Evolutionary conservation across 2,329 filamentous ascomycete species (phyloP).

Genomic region (Fusarium torulosum): DNA sequence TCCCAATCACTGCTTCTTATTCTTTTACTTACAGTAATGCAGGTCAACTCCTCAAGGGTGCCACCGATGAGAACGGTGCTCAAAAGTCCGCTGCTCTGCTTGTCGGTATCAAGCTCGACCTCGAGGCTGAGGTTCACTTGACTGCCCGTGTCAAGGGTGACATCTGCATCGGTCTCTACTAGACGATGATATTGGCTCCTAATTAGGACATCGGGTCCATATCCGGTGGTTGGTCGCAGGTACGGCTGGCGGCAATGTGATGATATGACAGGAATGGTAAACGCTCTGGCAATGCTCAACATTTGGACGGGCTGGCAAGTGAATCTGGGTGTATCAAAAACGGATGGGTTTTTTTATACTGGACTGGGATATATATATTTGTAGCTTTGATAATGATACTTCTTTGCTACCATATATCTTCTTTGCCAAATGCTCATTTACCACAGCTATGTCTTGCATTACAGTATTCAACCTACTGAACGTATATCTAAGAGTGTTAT

Average conservation of each 20-base stretch:
- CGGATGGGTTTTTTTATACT: slow-evolving; percentile 21
- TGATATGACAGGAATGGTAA: slow-evolving; percentile 41
- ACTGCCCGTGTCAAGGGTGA: slow-evolving; percentile 71
- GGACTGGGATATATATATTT: slow-evolving; percentile 27
- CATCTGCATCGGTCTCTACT: slow-evolving; percentile 62
- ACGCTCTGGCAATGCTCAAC: slow-evolving; percentile 34
- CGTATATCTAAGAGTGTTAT: no score
- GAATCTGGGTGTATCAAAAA: slow-evolving; percentile 29
- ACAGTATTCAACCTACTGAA: background rate
- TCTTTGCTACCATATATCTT: slow-evolving; percentile 32
- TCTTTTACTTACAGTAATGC: slow-evolving; percentile 13
- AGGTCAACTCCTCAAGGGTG: slow-evolving; percentile 69
- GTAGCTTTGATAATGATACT: slow-evolving; percentile 37
- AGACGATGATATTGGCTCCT: slow-evolving; percentile 9
- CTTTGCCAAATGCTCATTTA: background rate
- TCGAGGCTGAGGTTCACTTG: slow-evolving; percentile 72
- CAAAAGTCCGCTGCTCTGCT: slow-evolving; percentile 69
- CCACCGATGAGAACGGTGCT: slow-evolving; percentile 68
- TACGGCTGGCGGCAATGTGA: slow-evolving; percentile 33
- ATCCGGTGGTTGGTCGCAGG: slow-evolving; percentile 35
- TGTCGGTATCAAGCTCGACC: slow-evolving; percentile 72
- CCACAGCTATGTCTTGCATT: background rate
- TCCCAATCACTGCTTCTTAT: no score
- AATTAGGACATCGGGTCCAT: slow-evolving; percentile 2
- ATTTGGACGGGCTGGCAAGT: slow-evolving; percentile 37